Base-by-base conservation (phyloP, 2,329 filamentous ascomycete genomes). In the Cercospora sp. region DNA sequence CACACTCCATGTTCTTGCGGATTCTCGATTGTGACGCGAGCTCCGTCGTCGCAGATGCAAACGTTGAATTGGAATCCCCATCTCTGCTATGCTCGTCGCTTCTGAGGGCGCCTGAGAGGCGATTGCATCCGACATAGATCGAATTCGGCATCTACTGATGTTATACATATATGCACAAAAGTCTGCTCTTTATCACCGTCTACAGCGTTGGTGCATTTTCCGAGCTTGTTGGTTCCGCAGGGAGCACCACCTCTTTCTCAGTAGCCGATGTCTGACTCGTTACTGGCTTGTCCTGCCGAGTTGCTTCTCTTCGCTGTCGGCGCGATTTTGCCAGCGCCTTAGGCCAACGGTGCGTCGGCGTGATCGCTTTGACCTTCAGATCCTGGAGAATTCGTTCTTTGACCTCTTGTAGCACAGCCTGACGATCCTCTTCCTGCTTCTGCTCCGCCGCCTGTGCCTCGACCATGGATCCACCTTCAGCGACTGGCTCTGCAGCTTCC, bases 181-280 rank as follows among this genome's bases (percentile, higher is more conserved):
- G 18, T 24, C 4, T 49, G n/a, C 45, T 37, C 34, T 3, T 2
- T 5, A 37, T 37, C 34, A 37, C 6, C 3, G 12, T 24, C 49
- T 64, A 64, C 24, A 64, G 26, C 1, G 49, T 58, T 24, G 62
- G 62, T 12, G 62, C 62, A 64, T 57, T 64, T 51, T 64, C 62
- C 24, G 49, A 30, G 16, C 32, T 58, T 21, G 62, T 58, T 2
- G 62, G 59, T 28, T 61, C 59, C 13, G 34, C 34, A 49, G 32
- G 59, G 2, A n/a, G 34, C 37, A 28, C 8, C 37, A 5, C 13
- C 21, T 49, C 59, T 6, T 40, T 28, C 5, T 3, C 18, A 12
- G 59, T 10, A 49, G 34, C 26, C 58, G 58, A n/a, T 10, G 21
- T 24, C 6, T 34, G 32, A 30, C 5, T 49, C 37, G 13, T 26